Evolutionary conservation across 208 protist genomes (phyloP).

Genomic region (Herpetomonas tarakana): DNA sequence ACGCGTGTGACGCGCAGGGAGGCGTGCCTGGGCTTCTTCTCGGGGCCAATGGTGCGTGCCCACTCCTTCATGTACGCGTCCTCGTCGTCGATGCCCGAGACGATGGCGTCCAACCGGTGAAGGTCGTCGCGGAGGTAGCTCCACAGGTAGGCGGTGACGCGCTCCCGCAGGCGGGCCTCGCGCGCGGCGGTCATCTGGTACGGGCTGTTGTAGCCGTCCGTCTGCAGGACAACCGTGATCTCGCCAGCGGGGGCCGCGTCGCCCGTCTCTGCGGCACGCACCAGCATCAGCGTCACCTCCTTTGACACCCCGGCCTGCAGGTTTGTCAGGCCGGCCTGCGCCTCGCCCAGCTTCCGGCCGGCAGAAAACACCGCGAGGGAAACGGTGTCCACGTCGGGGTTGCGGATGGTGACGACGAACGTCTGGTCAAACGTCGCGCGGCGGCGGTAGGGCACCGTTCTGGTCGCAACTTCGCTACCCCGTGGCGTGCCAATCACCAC

Average conservation of each 20-base stretch:
- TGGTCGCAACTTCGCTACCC: conserved; percentile 21
- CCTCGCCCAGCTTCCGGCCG: conserved; percentile 59
- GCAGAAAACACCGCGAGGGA: conserved; percentile 43
- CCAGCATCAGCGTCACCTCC: conserved; percentile 52
- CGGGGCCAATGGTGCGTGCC: conserved; percentile 53
- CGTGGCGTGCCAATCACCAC: conserved; percentile 27
- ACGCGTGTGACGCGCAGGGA: conserved; percentile 30
- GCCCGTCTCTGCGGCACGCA: conserved; percentile 63
- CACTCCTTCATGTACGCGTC: conserved; percentile 55
- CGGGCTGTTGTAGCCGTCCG: conserved; percentile 45
- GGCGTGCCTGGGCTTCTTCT: conserved; percentile 30
- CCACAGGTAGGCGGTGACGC: conserved; percentile 75
- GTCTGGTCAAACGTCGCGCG: conserved; percentile 47
- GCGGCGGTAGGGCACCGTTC: conserved; percentile 41
- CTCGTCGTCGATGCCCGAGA: conserved; percentile 46
- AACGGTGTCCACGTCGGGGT: conserved; percentile 37
- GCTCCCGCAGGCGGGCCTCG: conserved; percentile 44
- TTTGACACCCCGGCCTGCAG: conserved; percentile 42
- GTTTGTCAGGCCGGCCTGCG: conserved; percentile 52
- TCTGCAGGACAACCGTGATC: conserved; percentile 40
- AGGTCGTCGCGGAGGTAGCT: conserved; percentile 76
- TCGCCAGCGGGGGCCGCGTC: conserved; percentile 56
- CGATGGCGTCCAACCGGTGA: conserved; percentile 69
- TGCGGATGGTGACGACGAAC: conserved; percentile 38
- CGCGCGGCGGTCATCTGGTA: conserved; percentile 20